phyloP scores from a whole-genome alignment of 208 protist species.

The Tritrichomonas foetus region DNA sequence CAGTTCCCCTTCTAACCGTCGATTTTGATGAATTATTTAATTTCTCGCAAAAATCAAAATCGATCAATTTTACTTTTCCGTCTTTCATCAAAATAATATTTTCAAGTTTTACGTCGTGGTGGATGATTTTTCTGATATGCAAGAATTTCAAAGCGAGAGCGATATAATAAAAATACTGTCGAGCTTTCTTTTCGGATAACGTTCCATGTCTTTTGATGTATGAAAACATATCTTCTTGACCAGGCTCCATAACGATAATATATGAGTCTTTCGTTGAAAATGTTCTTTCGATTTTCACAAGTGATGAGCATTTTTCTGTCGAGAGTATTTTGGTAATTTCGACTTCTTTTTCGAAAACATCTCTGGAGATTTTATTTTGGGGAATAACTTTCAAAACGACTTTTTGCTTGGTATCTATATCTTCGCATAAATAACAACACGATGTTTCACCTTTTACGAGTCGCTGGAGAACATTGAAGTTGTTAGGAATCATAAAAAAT shows the following conservation, averaged over 20 bases:
- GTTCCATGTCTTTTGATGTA: background rate
- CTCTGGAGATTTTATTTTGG: background rate
- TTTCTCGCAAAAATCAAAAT: background rate
- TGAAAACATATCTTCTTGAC: background rate
- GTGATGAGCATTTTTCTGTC: background rate
- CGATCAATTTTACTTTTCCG: background rate
- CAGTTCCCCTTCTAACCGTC: background rate
- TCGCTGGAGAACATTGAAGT: too few species aligned
- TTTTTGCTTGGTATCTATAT: background rate
- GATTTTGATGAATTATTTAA: background rate
- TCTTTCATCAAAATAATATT: background rate
- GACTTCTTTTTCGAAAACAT: background rate
- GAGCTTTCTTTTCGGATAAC: background rate
- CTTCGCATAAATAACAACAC: background rate
- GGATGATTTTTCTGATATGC: background rate
- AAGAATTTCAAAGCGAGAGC: background rate
- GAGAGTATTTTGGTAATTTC: background rate
- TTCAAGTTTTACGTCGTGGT: background rate
- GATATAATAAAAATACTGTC: background rate
- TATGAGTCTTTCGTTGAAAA: background rate
- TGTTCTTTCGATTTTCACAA: background rate
- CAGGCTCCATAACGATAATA: background rate
- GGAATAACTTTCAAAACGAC: background rate
- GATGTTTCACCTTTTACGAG: background rate
- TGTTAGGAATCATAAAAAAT: too few species aligned